Conservation (phyloP, 192 early-diverging fungal genomes). For the Lobulomyces angularis region DNA sequence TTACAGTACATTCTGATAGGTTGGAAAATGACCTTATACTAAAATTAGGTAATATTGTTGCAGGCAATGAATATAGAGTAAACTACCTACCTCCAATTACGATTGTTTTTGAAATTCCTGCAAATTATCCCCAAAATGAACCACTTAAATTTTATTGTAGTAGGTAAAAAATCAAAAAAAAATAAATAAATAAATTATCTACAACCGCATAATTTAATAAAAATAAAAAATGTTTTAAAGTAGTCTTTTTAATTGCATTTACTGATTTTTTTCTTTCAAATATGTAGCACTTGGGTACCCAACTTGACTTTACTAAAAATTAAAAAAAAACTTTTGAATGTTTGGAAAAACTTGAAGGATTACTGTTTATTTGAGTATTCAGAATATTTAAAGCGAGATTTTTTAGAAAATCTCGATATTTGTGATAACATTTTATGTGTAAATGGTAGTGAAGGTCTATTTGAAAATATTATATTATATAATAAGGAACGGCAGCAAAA, state of each 20-base stretch:
- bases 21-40: too few relatives aligned
- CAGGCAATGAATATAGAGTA: too few relatives aligned
- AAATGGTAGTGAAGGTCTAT: not conserved
- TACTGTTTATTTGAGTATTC: constrained; percentile 5
- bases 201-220: too few relatives aligned
- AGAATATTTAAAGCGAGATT: not conserved
- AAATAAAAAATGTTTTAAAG: too few relatives aligned
- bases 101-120: constrained; percentile 2
- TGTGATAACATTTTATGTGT: not conserved
- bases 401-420: not conserved
- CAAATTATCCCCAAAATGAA: constrained; percentile 1
- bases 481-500: constrained; percentile 1
- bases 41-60: too few relatives aligned
- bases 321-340: not conserved
- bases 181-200: too few relatives aligned
- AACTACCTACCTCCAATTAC: constrained; percentile 6
- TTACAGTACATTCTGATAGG: too few relatives aligned
- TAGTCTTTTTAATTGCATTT: too few relatives aligned
- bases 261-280: too few relatives aligned
- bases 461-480: constrained; percentile 8
- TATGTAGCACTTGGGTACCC: constrained; percentile 11
- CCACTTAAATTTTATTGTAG: not conserved
- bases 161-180: too few relatives aligned
- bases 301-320: not conserved
- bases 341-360: constrained; percentile 10